Conservation (phyloP, 164 flowering plant species). For the Sextonia rubra region DNA sequence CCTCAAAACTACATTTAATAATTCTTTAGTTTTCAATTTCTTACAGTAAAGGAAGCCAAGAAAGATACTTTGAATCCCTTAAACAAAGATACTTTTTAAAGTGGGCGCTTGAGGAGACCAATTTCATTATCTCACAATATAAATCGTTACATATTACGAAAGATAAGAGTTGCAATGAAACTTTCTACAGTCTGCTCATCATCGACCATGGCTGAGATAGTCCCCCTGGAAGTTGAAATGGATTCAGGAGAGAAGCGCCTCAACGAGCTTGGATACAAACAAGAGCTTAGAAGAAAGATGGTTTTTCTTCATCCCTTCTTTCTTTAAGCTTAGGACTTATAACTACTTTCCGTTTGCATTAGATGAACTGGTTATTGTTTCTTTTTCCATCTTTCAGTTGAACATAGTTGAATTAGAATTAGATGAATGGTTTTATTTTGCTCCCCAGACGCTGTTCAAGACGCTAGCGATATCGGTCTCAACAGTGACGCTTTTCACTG, state of each 20-base stretch:
- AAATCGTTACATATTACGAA: background rate
- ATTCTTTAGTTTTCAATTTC: too few species aligned
- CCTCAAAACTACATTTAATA: too few species aligned
- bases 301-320: conserved; percentile 15
- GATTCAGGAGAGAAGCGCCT: conserved; percentile 73
- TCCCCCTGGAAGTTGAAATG: conserved; percentile 17
- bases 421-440: background rate
- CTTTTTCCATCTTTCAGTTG: background rate
- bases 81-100: background rate
- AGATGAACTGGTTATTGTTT: background rate
- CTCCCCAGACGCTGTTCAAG: conserved; percentile 50
- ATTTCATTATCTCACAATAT: background rate
- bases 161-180: background rate
- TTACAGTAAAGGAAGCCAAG: background rate
- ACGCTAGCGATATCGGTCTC: conserved; percentile 63
- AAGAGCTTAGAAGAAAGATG: conserved; percentile 72
- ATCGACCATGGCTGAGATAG: background rate
- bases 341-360: background rate
- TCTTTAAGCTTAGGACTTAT: background rate
- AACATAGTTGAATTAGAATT: background rate
- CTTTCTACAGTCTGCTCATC: background rate
- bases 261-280: conserved; percentile 73
- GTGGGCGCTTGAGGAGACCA: background rate
- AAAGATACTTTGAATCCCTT: background rate
- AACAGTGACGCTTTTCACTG: conserved; percentile 61